A percentile compares a stretch with the other conserved stretches of the same genome.
Conservation (phyloP, 139 green algal genomes). For the Eudorina sp. region DNA sequence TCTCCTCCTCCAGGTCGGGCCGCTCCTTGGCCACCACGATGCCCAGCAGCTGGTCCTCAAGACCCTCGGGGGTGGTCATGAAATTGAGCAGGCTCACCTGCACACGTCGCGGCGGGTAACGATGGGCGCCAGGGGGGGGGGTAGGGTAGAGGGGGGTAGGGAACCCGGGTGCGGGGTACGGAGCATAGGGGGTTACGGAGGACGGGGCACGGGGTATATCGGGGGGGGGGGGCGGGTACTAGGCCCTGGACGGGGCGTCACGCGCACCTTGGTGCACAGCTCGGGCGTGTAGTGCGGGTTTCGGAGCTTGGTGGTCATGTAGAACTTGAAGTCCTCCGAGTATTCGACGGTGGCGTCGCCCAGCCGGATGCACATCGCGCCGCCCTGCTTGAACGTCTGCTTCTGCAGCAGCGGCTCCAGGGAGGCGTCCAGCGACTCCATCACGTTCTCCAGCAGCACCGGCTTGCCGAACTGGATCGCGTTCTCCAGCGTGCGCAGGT, state of each 20-base stretch:
- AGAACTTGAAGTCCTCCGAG: conserved; percentile 85
- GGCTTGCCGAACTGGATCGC: conserved; percentile 85
- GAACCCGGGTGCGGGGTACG: too few relatives aligned
- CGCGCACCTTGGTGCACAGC: conserved; percentile 86
- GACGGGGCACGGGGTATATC: too few relatives aligned
- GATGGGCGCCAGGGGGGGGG: too few relatives aligned
- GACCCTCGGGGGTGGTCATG: conserved; percentile 86
- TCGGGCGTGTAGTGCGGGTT: conserved; percentile 92
- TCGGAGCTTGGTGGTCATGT: conserved; percentile 91
- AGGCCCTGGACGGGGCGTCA: too few relatives aligned
- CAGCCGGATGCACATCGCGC: conserved; percentile 80
- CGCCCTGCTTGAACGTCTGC: conserved; percentile 83
- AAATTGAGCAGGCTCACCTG: conserved; percentile 88
- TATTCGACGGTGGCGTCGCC: conserved; percentile 87
- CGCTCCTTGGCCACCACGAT: conserved; percentile 81
- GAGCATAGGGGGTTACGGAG: too few relatives aligned
- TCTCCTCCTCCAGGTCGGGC: conserved; percentile 88
- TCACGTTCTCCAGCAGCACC: conserved; percentile 89
- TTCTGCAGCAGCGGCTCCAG: conserved; percentile 87
- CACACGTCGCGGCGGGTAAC: neutral
- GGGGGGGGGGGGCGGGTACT: too few relatives aligned
- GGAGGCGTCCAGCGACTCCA: conserved; percentile 82
- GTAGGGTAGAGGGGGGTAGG: too few relatives aligned
- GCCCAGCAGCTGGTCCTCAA: conserved; percentile 89
- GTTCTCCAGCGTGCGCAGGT: conserved; percentile 87